Conservation (phyloP, 495 filamentous ascomycete genomes). For the Xylaria longipes region DNA sequence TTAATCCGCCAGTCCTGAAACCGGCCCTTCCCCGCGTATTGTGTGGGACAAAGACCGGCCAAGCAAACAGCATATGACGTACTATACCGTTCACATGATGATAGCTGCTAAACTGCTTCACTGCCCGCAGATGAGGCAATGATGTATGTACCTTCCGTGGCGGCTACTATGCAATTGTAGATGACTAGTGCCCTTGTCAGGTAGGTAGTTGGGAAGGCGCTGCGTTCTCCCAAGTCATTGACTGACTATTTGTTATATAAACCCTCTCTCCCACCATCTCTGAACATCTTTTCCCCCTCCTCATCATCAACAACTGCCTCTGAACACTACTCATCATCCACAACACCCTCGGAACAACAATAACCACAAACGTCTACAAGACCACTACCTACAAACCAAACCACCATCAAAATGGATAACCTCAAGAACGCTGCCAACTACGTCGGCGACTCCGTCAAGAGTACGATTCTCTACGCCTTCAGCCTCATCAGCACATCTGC, state of each 20-base stretch:
- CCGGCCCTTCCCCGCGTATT: neutral
- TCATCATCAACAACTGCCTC: slow-evolving; percentile 31
- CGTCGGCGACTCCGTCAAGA: slow-evolving; percentile 65
- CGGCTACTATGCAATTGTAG: slow-evolving; percentile 2
- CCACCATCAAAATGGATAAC: slow-evolving; percentile 61
- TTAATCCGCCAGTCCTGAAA: neutral
- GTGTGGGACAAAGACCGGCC: neutral
- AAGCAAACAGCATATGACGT: slow-evolving; percentile 17
- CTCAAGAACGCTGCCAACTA: slow-evolving; percentile 66
- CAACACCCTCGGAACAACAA: slow-evolving; percentile 24
- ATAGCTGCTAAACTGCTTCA: neutral
- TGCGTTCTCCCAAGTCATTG: neutral
- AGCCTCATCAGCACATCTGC: slow-evolving; percentile 19
- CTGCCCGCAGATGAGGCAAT: neutral
- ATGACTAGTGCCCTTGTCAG: neutral
- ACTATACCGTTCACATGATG: slow-evolving; percentile 1
- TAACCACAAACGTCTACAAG: slow-evolving; percentile 35
- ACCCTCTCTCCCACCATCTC: slow-evolving; percentile 20
- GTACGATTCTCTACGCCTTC: slow-evolving; percentile 30
- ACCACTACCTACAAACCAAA: slow-evolving; percentile 41
- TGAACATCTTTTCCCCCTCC: neutral
- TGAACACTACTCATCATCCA: no score
- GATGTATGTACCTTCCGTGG: slow-evolving; percentile 5
- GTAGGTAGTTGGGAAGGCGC: neutral
- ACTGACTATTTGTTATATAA: slow-evolving; percentile 20